Evolutionary conservation across 768 basidiomycete genomes (phyloP), one percentile per base, ranked within the genome.

Genomic region (Aureoboletus auriporus): DNA sequence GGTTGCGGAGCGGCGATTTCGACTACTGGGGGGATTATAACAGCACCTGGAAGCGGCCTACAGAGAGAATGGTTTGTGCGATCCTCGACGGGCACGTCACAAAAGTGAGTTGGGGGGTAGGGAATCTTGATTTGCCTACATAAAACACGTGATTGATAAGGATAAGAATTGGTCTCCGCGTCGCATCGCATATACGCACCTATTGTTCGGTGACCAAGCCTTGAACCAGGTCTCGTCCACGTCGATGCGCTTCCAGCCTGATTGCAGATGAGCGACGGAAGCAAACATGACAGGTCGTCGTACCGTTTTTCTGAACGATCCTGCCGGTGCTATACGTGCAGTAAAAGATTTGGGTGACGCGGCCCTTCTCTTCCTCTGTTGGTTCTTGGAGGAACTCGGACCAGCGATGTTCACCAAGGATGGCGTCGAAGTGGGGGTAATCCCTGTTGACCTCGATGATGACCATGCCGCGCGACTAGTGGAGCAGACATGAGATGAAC

Each of bases 201-300:
- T 50, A 37, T 65, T 64, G 0, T 39, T 63, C 9, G 37, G 51
- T 1, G 59, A 62, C 58, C 59, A 68, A 11, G 30, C 46, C 1
- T 51, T 51, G 62, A 76, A 77, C 74, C 74, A 78, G 8, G 51
- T 38, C 11, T 76, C 75, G n/a, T 69, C 53, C 1, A 77, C 64
- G 29, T 70, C 62, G 16, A 76, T 65, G 10, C 73, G 68, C 55
- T 76, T 78, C 75, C 75, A 77, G 7, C 75, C 75, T 77, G 35
- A 8, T 41, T 37, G 13, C 14, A 12, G 28, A 26, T 33, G 20
- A 35, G 48, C 1, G 17, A 37, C 8, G 42, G 29, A 45, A 47
- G 30, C 23, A 14, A 43, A 12, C 34, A 11, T 11, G 10, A 41
- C 20, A 38, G 0, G 23, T 13, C 10, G 11, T n/a, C 74, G 37